phyloP scores from a whole-genome alignment of 495 filamentous ascomycete species.

The Neurospora terricola region DNA sequence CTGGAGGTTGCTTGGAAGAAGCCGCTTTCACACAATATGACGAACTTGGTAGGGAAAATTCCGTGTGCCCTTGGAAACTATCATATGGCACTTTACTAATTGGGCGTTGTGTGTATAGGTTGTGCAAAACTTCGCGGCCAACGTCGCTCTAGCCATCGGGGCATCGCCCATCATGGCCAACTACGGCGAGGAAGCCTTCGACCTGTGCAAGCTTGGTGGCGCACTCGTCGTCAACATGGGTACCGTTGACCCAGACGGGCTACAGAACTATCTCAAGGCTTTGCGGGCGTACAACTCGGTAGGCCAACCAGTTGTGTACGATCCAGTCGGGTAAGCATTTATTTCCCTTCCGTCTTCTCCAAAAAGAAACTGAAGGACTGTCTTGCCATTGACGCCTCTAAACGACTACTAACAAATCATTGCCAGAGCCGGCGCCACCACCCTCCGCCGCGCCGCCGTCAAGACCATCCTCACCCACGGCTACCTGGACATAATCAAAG shows the following conservation, averaged over 20 bases:
- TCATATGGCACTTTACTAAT: not conserved
- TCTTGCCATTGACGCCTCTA: not conserved
- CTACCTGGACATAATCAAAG: conserved; percentile 84
- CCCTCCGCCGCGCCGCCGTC: conserved; percentile 58
- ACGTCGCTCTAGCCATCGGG: conserved; percentile 74
- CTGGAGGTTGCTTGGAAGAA: conserved; percentile 46
- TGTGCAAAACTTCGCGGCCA: conserved; percentile 88
- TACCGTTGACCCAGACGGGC: conserved; percentile 62
- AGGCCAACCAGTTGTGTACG: conserved; percentile 69
- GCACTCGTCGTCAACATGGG: conserved; percentile 93
- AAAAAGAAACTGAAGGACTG: not conserved
- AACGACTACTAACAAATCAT: not conserved
- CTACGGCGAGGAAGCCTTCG: conserved; percentile 70
- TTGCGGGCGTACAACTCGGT: conserved; percentile 66
- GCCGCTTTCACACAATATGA: conserved; percentile 93
- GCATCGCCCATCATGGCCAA: conserved; percentile 92
- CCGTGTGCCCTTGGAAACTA: no score
- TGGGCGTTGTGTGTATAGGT: conserved; percentile 30
- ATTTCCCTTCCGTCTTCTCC: not conserved
- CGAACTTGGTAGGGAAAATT: conserved; percentile 48
- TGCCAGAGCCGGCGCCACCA: conserved; percentile 61
- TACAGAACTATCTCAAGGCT: conserved; percentile 51
- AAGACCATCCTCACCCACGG: conserved; percentile 61
- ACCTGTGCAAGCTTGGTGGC: conserved; percentile 56
- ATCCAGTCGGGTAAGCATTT: conserved; percentile 65